Percentiles rank a stretch among this genome's conserved stretches.
Conservation (phyloP, 208 protist genomes). For the Naegleria gruberi region DNA sequence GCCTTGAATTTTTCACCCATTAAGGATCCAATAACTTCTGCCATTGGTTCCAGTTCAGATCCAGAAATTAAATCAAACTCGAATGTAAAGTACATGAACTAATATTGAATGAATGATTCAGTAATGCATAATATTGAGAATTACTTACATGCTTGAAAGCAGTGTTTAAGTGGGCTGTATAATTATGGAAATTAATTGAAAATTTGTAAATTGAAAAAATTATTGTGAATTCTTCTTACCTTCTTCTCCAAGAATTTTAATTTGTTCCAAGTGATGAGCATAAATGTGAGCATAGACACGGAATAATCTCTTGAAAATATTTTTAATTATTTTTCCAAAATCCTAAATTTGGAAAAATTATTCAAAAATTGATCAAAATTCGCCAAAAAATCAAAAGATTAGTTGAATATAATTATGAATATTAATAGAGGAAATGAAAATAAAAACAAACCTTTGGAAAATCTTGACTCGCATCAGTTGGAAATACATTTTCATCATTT, state of each 20-base stretch:
- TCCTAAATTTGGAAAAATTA: no score
- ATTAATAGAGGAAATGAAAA: no score
- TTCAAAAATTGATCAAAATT: no score
- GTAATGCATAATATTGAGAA: no score
- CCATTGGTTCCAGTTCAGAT: not conserved
- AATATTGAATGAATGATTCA: not conserved
- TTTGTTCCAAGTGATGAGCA: slow-evolving; percentile 89
- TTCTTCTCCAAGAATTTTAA: slow-evolving; percentile 85
- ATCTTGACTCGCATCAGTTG: slow-evolving; percentile 43
- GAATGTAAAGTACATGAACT: slow-evolving; percentile 12
- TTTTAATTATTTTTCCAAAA: slow-evolving; percentile 63
- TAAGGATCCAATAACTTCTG: not conserved
- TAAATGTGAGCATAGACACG: slow-evolving; percentile 98
- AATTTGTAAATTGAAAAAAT: slow-evolving; percentile 38
- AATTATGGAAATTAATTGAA: no score
- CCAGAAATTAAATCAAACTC: slow-evolving; percentile 12
- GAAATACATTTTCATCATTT: slow-evolving; percentile 92
- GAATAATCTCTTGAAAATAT: slow-evolving; percentile 96
- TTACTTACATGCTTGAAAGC: not conserved
- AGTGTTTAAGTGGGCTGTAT: not conserved
- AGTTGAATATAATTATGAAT: no score
- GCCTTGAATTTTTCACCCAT: not conserved
- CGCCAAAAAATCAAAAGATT: no score
- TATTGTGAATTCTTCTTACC: slow-evolving; percentile 53
- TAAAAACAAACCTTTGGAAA: not conserved